These are phyloP conservation scores for Uronychia setigera DNA, from an alignment of 73 alveolate species.

Conservation along the genomic window DNA sequence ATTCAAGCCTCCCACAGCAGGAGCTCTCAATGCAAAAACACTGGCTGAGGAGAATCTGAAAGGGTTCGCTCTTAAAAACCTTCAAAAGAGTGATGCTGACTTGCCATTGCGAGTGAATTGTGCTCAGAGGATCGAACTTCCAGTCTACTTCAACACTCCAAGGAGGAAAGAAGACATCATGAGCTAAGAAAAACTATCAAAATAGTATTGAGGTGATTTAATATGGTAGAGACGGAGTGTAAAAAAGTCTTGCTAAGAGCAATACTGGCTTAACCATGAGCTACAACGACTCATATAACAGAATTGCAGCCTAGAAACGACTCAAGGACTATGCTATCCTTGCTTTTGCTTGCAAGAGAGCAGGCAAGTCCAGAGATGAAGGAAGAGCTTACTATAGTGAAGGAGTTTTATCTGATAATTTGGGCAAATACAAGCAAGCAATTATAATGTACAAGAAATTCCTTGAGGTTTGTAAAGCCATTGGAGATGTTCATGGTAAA, in stretches of 20 bases:
- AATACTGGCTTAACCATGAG: constrained; percentile 50
- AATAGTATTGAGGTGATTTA: constrained; percentile 1
- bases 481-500: constrained; percentile 80
- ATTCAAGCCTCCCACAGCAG: constrained; percentile 36
- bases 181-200: constrained; percentile 20
- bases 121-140: constrained; percentile 87
- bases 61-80: constrained; percentile 39
- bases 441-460: constrained; percentile 73
- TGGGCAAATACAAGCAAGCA: constrained; percentile 76
- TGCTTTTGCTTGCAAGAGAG: constrained; percentile 92
- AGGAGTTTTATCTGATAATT: constrained; percentile 84
- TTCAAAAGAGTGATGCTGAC: constrained; percentile 31
- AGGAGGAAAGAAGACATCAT: constrained; percentile 52
- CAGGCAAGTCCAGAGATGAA: constrained; percentile 88
- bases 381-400: constrained; percentile 88
- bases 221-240: neutral
- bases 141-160: constrained; percentile 89
- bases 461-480: constrained; percentile 73
- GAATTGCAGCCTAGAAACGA: constrained; percentile 70
- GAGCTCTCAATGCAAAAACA: constrained; percentile 43
- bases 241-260: constrained; percentile 26
- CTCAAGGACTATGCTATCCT: constrained; percentile 83
- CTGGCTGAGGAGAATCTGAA: constrained; percentile 63
- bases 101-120: constrained; percentile 24
- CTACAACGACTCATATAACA: constrained; percentile 65